Conservation (phyloP, 108 stramenopile species). For the Seminavis robusta region DNA sequence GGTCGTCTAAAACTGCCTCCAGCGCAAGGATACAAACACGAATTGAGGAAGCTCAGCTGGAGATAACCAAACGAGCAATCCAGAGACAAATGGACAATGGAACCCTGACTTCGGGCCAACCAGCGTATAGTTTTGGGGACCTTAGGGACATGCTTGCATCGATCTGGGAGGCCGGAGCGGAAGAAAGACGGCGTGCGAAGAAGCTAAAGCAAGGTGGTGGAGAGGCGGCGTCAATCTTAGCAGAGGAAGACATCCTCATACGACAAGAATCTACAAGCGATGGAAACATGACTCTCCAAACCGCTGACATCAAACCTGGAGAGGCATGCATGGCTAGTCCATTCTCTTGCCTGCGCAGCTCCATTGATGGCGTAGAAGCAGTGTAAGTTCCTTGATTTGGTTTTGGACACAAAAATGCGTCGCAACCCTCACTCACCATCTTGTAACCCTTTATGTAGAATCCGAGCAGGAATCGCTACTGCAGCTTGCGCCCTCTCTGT, state of each 20-base stretch:
- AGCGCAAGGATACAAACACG: constrained; percentile 24
- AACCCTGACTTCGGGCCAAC: background rate
- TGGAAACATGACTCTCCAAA: background rate
- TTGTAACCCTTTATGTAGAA: too few relatives aligned
- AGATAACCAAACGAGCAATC: constrained; percentile 3
- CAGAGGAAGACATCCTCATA: constrained; percentile 39
- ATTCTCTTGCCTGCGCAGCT: constrained; percentile 64
- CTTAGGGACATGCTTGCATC: constrained; percentile 20
- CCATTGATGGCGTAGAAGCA: constrained; percentile 57
- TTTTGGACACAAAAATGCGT: too few relatives aligned
- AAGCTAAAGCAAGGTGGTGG: constrained; percentile 46
- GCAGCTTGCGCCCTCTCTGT: constrained; percentile 37
- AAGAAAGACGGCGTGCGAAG: constrained; percentile 37
- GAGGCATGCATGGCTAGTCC: constrained; percentile 63
- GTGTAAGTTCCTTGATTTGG: too few relatives aligned
- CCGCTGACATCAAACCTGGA: constrained; percentile 47
- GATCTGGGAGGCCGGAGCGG: constrained; percentile 16
- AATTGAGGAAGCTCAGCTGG: constrained; percentile 27
- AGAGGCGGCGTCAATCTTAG: constrained; percentile 51
- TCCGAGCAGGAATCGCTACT: constrained; percentile 55
- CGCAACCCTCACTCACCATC: too few relatives aligned
- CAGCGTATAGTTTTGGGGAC: constrained; percentile 15
- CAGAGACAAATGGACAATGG: background rate
- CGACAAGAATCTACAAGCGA: constrained; percentile 13
- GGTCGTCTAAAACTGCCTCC: constrained; percentile 20